A percentile compares a stretch with the other conserved stretches of the same genome.
These are phyloP conservation scores for Papiliotrema flavescens DNA, from an alignment of 1,284 basidiomycete genomes.

Conservation along the genomic window DNA sequence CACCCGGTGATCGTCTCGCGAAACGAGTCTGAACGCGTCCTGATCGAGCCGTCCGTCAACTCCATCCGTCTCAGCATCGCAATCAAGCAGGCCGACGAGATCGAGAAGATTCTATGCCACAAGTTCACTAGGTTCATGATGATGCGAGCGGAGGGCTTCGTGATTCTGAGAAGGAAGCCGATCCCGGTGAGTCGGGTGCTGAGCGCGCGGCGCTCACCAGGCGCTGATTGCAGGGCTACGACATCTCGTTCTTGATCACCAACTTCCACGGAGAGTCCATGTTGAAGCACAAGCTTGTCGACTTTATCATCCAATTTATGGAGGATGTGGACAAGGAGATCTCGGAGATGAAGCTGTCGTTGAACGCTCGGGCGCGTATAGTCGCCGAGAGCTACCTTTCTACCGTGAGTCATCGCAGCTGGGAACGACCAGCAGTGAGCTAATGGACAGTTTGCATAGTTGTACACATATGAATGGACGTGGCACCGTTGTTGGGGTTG, in stretches of 20 bases:
- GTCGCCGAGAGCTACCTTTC: slow-evolving; percentile 70
- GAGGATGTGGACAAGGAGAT: slow-evolving; percentile 76
- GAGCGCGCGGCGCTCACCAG: neutral
- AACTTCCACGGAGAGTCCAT: slow-evolving; percentile 95
- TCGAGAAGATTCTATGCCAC: slow-evolving; percentile 93
- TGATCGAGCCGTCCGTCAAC: slow-evolving; percentile 96
- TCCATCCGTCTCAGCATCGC: slow-evolving; percentile 93
- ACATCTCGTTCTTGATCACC: slow-evolving; percentile 98
- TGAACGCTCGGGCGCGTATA: slow-evolving; percentile 94
- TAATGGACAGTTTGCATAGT: neutral
- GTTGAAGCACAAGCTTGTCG: slow-evolving; percentile 99
- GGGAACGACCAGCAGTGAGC: neutral
- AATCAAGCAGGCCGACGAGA: slow-evolving; percentile 99
- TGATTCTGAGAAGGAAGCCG: slow-evolving; percentile 91
- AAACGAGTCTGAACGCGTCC: slow-evolving; percentile 92
- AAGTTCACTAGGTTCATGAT: slow-evolving; percentile 99
- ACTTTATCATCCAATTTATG: slow-evolving; percentile 99
- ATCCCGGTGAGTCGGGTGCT: slow-evolving; percentile 63
- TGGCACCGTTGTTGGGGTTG: too few species aligned
- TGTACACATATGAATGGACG: neutral
- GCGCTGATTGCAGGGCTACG: slow-evolving; percentile 69
- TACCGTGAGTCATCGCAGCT: slow-evolving; percentile 34
- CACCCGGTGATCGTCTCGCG: slow-evolving; percentile 90
- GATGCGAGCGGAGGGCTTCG: slow-evolving; percentile 95
- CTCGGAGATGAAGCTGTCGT: slow-evolving; percentile 61